Evolutionary conservation across 2,329 filamentous ascomycete species (phyloP).

Genomic region (Stagonosporopsis rhizophila): DNA sequence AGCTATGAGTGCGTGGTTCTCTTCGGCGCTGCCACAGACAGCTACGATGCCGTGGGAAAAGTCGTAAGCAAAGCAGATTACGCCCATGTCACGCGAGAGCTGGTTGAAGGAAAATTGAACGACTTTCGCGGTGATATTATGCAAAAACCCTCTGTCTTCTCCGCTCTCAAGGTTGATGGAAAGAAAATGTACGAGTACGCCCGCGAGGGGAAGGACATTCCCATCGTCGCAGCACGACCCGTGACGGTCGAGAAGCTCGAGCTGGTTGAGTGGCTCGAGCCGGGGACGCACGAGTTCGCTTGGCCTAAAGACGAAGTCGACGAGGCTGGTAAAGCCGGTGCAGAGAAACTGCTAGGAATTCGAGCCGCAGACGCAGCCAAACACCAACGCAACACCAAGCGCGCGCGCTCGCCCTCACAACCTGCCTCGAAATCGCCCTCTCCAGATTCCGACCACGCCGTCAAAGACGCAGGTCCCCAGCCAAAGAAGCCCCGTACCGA

Average conservation of each 20-base stretch:
- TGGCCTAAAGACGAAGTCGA: constrained; percentile 84
- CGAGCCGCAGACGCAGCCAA: constrained; percentile 41
- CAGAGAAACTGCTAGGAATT: constrained; percentile 67
- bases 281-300: constrained; percentile 77
- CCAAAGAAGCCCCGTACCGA: constrained; percentile 37
- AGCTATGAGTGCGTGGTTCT: constrained; percentile 88
- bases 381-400: constrained; percentile 39
- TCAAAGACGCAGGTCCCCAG: constrained; percentile 25
- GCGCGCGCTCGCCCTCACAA: constrained; percentile 28
- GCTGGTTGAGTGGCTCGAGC: constrained; percentile 82
- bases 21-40: constrained; percentile 92
- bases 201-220: constrained; percentile 84
- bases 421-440: constrained; percentile 1
- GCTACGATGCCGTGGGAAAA: constrained; percentile 87
- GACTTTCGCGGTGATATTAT: constrained; percentile 82
- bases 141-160: constrained; percentile 92
- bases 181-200: constrained; percentile 97
- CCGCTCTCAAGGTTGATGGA: constrained; percentile 89
- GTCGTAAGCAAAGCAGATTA: constrained; percentile 77
- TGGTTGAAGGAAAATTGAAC: constrained; percentile 77
- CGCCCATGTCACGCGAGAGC: constrained; percentile 79
- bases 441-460: background rate
- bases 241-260: constrained; percentile 81
- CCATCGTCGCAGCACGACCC: constrained; percentile 81
- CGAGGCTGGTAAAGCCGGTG: constrained; percentile 75